phyloP scores from a whole-genome alignment of 805 yeast genomes.

The Zygosaccharomyces siamensis region DNA sequence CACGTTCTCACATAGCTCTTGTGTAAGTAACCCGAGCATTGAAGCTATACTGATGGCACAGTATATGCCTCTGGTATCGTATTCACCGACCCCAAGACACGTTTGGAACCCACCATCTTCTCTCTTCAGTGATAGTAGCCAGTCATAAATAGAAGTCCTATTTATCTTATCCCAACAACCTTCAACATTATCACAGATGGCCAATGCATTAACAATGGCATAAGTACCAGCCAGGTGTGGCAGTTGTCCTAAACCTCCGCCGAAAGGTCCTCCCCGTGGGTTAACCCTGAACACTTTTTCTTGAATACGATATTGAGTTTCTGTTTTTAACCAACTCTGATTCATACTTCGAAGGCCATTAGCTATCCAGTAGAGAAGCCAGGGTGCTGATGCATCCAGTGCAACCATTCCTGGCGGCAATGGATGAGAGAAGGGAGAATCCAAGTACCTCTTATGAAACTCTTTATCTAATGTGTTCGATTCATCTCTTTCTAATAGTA shows the following conservation, averaged over 20 bases:
- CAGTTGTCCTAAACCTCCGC: conserved; percentile 78
- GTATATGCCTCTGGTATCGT: conserved; percentile 79
- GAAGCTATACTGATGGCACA: conserved; percentile 77
- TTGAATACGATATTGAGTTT: conserved; percentile 29
- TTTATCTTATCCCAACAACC: conserved; percentile 43
- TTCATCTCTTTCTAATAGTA: conserved; percentile 8
- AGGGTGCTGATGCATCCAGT: conserved; percentile 86
- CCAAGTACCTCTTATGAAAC: conserved; percentile 43
- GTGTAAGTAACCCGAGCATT: conserved; percentile 56
- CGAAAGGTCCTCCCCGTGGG: conserved; percentile 58
- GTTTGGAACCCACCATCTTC: conserved; percentile 64
- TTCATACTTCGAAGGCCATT: conserved; percentile 49
- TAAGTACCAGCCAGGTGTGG: conserved; percentile 84
- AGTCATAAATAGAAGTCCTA: conserved; percentile 45
- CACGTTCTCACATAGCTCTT: conserved; percentile 50
- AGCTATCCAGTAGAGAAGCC: conserved; percentile 83
- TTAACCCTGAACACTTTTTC: conserved; percentile 32
- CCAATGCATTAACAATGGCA: conserved; percentile 65
- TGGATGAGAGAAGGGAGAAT: conserved; percentile 37
- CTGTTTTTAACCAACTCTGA: conserved; percentile 22
- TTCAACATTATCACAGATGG: conserved; percentile 44
- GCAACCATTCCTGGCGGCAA: conserved; percentile 49
- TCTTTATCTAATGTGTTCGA: conserved; percentile 20
- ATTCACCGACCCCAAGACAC: conserved; percentile 55
- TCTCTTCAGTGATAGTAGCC: conserved; percentile 63